phyloP scores from a whole-genome alignment of 75 land plant species.

The Cupressus sempervirens region DNA sequence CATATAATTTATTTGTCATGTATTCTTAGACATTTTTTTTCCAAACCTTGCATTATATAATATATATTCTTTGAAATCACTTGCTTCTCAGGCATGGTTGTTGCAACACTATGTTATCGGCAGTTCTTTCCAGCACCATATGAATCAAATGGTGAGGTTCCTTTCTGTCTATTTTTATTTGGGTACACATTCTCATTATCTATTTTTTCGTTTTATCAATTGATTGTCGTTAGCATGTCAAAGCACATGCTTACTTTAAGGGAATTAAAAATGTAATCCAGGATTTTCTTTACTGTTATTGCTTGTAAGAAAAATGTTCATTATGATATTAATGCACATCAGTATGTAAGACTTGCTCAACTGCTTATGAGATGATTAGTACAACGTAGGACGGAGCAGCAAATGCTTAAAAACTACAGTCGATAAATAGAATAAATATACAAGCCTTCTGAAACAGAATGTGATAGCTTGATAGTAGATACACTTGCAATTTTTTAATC shows the following conservation, averaged over 20 bases:
- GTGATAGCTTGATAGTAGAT: background rate
- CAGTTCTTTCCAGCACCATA: conserved; percentile 42
- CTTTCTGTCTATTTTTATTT: background rate
- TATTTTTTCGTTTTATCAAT: background rate
- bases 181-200: background rate
- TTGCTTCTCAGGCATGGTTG: conserved; percentile 17
- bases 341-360: background rate
- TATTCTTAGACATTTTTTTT: background rate
- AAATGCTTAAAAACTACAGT: background rate
- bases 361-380: background rate
- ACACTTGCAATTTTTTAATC: background rate
- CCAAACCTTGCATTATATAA: background rate
- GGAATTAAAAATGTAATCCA: background rate
- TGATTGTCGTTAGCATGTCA: background rate
- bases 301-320: background rate
- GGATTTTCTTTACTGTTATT: background rate
- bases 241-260: background rate
- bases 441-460: background rate
- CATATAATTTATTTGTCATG: background rate
- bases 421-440: background rate
- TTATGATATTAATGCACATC: background rate
- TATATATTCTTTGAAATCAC: background rate
- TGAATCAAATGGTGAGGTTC: conserved; percentile 11
- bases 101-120: conserved; percentile 32
- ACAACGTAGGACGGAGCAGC: background rate